Percentiles rank a stretch among this genome's conserved stretches.
Conservation (phyloP, 768 basidiomycete species). For the Leccinum arenicola region DNA sequence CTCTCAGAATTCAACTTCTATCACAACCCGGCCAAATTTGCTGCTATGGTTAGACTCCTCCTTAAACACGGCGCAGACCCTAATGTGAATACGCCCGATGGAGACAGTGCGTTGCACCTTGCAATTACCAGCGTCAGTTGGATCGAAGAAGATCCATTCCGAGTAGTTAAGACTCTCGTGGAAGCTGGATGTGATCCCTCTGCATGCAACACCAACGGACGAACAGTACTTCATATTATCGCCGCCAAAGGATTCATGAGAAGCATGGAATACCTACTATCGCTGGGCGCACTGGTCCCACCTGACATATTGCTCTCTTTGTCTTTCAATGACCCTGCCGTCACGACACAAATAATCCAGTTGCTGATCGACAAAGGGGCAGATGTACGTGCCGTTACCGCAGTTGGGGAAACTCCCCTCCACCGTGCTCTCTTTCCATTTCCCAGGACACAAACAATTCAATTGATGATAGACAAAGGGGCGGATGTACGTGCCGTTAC, state of each 20-base stretch:
- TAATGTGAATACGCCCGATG: background rate
- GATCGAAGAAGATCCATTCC: background rate
- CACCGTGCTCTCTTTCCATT: no score
- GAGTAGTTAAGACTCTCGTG: background rate
- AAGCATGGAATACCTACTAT: background rate
- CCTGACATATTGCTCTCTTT: background rate
- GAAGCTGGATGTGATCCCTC: background rate
- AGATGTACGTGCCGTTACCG: background rate
- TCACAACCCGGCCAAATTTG: no score
- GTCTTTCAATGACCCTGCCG: background rate
- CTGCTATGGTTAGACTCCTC: background rate
- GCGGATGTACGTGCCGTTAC: no score
- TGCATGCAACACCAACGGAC: background rate
- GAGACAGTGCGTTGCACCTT: background rate
- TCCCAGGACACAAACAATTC: no score
- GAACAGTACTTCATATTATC: background rate
- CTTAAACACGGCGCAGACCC: background rate
- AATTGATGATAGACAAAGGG: no score
- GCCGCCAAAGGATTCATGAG: background rate
- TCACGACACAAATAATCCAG: background rate
- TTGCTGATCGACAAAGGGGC: background rate
- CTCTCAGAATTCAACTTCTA: no score
- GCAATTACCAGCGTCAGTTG: no score
- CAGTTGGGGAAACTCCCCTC: no score
- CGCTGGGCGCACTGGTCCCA: background rate